These are phyloP conservation scores for Zizania latifolia DNA, from an alignment of 176 grass and related monocot species.

Conservation along the genomic window DNA sequence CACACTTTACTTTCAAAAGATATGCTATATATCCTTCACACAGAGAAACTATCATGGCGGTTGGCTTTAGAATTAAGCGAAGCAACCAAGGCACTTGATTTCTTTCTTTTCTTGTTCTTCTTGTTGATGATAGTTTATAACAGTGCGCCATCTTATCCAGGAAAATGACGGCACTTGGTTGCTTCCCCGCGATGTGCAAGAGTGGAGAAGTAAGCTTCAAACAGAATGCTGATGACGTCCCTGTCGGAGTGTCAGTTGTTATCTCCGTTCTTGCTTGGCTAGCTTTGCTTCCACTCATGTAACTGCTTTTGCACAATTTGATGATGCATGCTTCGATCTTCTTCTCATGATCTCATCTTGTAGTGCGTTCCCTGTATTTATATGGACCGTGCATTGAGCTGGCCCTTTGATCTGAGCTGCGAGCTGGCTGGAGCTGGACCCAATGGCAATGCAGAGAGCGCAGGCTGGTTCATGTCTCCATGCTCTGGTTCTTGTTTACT, in stretches of 20 bases:
- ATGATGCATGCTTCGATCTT: background rate
- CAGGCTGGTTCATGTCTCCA: background rate
- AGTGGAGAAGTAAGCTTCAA: slow-evolving; percentile 42
- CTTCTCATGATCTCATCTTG: background rate
- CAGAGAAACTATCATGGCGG: background rate
- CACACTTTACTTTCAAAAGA: background rate
- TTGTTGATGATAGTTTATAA: background rate
- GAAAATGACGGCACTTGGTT: background rate
- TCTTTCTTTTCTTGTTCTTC: background rate
- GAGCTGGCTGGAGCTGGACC: background rate
- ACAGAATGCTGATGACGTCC: slow-evolving; percentile 35
- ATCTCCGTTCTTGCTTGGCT: slow-evolving; percentile 13
- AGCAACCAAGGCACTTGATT: background rate
- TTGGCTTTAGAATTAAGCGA: background rate
- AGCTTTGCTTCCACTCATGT: slow-evolving; percentile 42
- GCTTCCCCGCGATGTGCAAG: slow-evolving; percentile 28
- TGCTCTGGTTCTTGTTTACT: background rate
- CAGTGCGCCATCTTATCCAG: background rate
- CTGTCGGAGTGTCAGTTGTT: slow-evolving; percentile 7
- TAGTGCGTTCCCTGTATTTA: slow-evolving; percentile 12
- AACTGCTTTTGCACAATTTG: slow-evolving; percentile 29
- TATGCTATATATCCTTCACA: too few species aligned
- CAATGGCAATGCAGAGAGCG: slow-evolving; percentile 24
- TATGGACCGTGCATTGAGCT: background rate
- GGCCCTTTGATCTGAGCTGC: background rate